Conservation (phyloP, 2,329 filamentous ascomycete species). For the Biscogniauxia sp. region DNA sequence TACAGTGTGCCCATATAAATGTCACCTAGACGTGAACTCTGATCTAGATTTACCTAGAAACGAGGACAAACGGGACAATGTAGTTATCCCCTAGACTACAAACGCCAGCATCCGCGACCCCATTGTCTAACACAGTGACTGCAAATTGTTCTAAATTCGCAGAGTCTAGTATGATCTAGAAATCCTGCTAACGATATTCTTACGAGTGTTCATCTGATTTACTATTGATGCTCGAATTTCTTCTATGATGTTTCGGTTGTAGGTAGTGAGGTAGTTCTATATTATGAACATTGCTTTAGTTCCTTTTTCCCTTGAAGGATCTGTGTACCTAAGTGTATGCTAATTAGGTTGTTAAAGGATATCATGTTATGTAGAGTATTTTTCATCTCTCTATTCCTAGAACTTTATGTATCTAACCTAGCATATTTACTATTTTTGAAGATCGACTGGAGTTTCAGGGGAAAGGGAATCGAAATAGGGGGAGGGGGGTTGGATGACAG, state of each 20-base stretch:
- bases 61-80: neutral
- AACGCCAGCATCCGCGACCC: neutral
- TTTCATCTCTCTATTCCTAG: no score
- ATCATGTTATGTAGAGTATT: no score
- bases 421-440: no score
- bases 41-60: neutral
- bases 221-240: neutral
- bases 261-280: neutral
- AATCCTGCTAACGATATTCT: neutral
- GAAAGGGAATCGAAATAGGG: no score
- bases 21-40: neutral
- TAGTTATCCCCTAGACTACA: neutral
- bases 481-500: no score
- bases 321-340: no score
- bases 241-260: neutral
- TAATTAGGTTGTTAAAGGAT: no score
- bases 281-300: neutral
- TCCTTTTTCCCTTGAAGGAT: neutral
- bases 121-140: neutral
- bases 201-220: neutral
- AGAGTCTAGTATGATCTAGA: neutral
- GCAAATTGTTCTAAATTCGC: neutral
- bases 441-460: no score
- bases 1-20: neutral
- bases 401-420: no score